phyloP scores from a whole-genome alignment of 805 yeast genomes.

The Starmera caribaea region DNA sequence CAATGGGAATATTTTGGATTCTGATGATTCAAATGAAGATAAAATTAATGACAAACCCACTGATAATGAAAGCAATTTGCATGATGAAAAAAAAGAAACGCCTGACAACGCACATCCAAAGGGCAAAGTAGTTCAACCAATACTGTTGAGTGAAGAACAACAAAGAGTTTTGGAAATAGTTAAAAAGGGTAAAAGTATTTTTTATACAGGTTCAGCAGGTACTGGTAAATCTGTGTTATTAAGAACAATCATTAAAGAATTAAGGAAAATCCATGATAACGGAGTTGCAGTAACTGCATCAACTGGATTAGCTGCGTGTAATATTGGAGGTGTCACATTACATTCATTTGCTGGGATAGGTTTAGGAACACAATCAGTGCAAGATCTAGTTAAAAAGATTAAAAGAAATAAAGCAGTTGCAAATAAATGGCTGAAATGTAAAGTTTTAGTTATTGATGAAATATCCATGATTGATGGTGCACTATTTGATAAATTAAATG shows the following conservation, averaged over 20 bases:
- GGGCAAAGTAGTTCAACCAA: slow-evolving; percentile 18
- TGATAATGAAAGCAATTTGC: no score
- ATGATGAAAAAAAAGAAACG: no score
- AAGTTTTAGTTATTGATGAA: slow-evolving; percentile 67
- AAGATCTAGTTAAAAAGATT: slow-evolving; percentile 39
- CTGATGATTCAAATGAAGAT: no score
- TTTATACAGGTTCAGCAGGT: slow-evolving; percentile 97
- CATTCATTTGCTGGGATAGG: slow-evolving; percentile 79
- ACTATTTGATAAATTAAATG: slow-evolving; percentile 53
- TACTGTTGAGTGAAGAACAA: slow-evolving; percentile 49
- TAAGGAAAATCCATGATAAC: slow-evolving; percentile 36
- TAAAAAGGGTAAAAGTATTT: slow-evolving; percentile 54
- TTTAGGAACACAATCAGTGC: slow-evolving; percentile 46
- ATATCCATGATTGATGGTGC: slow-evolving; percentile 72
- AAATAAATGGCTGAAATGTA: slow-evolving; percentile 44
- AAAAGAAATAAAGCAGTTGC: slow-evolving; percentile 39
- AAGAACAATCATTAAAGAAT: slow-evolving; percentile 45
- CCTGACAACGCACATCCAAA: no score
- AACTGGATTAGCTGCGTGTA: slow-evolving; percentile 77
- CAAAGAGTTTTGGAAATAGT: slow-evolving; percentile 57
- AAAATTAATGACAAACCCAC: no score
- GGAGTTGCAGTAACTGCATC: slow-evolving; percentile 74
- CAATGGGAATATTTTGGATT: no score
- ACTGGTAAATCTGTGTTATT: slow-evolving; percentile 94
- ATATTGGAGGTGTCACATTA: slow-evolving; percentile 69